A percentile compares a stretch with the other conserved stretches of the same genome.
Conservation (phyloP, 768 basidiomycete genomes). For the Cystobasidium ongulense region DNA sequence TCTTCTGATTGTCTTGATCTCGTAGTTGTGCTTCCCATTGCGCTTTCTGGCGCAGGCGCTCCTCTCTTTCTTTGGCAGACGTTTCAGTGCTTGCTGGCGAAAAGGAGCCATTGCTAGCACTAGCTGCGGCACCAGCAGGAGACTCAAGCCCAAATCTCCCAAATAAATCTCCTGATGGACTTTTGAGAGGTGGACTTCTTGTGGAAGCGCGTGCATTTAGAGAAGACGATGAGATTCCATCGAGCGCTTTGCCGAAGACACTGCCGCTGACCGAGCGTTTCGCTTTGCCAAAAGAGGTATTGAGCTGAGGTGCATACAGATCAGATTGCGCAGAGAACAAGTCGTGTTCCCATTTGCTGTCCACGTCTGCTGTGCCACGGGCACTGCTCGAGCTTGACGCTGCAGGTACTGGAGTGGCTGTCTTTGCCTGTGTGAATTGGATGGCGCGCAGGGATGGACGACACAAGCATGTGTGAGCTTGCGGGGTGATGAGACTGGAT, state of each 20-base stretch:
- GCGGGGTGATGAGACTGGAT: not conserved
- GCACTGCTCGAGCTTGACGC: not conserved
- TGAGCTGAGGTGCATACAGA: constrained; percentile 34
- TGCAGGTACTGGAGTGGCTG: not conserved
- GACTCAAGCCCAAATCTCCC: not conserved
- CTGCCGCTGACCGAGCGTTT: not conserved
- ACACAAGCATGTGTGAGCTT: not conserved
- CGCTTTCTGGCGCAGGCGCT: constrained; percentile 15
- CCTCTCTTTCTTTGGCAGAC: not conserved
- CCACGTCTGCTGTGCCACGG: not conserved
- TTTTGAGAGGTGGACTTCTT: constrained; percentile 4
- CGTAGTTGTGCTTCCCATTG: not conserved
- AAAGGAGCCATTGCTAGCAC: not conserved
- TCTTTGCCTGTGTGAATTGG: not conserved
- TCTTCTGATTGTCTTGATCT: not conserved
- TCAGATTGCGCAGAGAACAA: constrained; percentile 33
- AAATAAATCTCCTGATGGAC: not conserved
- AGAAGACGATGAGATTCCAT: constrained; percentile 1
- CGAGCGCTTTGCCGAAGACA: constrained; percentile 27
- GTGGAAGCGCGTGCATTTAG: not conserved
- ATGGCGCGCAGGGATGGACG: not conserved
- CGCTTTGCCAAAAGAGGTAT: constrained; percentile 5
- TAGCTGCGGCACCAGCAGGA: not conserved
- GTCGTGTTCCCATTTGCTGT: constrained; percentile 39
- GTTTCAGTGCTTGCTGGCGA: not conserved